Evolutionary conservation across 2,329 filamentous ascomycete species (phyloP).

Genomic region (Arthrobotrys musiformis): DNA sequence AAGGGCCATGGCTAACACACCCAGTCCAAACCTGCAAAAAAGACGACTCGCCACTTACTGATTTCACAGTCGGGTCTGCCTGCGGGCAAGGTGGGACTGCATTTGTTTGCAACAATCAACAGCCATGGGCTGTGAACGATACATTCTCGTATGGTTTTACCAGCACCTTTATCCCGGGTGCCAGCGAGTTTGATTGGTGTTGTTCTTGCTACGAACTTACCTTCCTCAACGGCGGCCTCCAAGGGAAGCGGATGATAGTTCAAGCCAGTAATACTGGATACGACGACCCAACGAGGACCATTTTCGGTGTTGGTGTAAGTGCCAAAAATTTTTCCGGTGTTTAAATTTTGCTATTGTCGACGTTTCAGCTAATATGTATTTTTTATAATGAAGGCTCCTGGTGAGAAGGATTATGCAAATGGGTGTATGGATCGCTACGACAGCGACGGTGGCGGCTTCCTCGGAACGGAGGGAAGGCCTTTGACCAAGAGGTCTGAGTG

Average conservation of each 20-base stretch:
- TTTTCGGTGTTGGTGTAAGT: constrained; percentile 67
- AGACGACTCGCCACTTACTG: constrained; percentile 40
- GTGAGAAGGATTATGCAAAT: constrained; percentile 36
- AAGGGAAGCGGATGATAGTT: constrained; percentile 73
- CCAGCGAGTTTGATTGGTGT: constrained; percentile 71
- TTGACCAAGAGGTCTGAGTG: constrained; percentile 68
- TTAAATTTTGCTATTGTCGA: not conserved
- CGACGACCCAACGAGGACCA: constrained; percentile 68
- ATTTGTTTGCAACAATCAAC: constrained; percentile 72
- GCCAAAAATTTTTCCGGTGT: not conserved
- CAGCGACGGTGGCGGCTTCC: constrained; percentile 27
- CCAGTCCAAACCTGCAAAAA: constrained; percentile 57
- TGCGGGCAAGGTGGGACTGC: constrained; percentile 71
- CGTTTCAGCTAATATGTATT: constrained; percentile 11
- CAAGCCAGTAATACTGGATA: constrained; percentile 73
- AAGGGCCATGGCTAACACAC: constrained; percentile 55
- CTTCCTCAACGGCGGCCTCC: constrained; percentile 66
- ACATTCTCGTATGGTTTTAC: constrained; percentile 69
- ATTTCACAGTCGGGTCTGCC: constrained; percentile 56
- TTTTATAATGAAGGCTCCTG: constrained; percentile 27
- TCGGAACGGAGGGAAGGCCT: constrained; percentile 61
- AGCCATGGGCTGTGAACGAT: constrained; percentile 72
- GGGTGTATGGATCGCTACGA: constrained; percentile 45
- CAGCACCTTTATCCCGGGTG: constrained; percentile 67
- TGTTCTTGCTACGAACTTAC: constrained; percentile 73